Conservation (phyloP, 305 asterid species). For the Coffea humblotiana region DNA sequence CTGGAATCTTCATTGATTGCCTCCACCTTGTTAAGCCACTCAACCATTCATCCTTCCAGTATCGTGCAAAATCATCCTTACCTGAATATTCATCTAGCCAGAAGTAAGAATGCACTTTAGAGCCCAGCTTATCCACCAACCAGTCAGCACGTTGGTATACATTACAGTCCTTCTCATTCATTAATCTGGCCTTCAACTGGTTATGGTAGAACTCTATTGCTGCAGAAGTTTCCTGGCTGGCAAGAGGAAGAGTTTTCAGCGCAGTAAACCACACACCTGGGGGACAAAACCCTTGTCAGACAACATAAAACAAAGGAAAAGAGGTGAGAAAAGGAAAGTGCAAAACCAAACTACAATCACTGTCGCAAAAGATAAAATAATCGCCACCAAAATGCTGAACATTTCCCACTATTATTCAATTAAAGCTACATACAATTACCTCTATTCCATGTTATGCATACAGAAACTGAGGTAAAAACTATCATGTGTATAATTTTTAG, state of each 20-base stretch:
- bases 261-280: conserved; percentile 67
- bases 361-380: background rate
- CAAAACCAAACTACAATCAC: background rate
- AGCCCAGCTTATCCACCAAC: conserved; percentile 80
- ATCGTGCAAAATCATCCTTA: conserved; percentile 80
- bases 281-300: conserved; percentile 26
- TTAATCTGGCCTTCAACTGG: conserved; percentile 72
- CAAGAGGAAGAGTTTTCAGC: conserved; percentile 66
- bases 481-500: background rate
- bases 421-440: background rate
- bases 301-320: background rate
- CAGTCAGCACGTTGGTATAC: conserved; percentile 79
- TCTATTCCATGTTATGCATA: background rate
- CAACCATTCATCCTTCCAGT: conserved; percentile 83
- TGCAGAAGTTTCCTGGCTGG: conserved; percentile 83
- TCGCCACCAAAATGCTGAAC: background rate
- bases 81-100: conserved; percentile 92
- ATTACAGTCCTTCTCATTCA: conserved; percentile 58
- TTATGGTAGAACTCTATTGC: conserved; percentile 85
- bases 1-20: conserved; percentile 63
- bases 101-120: conserved; percentile 83
- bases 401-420: background rate
- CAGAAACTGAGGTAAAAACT: background rate
- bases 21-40: conserved; percentile 87
- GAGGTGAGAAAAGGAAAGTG: background rate